Evolutionary conservation across 257 asterid species (phyloP).

Genomic region (Anisodus acutangulus): DNA sequence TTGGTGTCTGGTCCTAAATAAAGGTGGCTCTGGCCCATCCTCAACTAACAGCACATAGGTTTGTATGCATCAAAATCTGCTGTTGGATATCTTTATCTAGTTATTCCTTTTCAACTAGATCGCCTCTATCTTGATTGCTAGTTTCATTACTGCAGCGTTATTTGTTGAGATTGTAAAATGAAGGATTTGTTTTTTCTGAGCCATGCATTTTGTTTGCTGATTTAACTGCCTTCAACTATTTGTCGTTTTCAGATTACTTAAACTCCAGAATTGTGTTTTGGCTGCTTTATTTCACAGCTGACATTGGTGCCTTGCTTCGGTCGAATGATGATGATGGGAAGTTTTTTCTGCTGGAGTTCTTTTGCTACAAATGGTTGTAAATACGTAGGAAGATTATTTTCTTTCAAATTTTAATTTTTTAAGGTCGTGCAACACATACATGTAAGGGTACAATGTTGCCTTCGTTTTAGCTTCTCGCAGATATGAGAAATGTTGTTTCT

Average conservation of each 20-base stretch:
- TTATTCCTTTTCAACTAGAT: not conserved
- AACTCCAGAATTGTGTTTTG: not conserved
- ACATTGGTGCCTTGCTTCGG: conserved; percentile 22
- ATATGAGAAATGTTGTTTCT: not conserved
- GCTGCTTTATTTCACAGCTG: not conserved
- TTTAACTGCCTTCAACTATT: not conserved
- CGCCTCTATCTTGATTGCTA: not conserved
- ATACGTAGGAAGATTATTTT: conserved; percentile 20
- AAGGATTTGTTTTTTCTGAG: not conserved
- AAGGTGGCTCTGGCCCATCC: not conserved
- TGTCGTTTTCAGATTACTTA: not conserved
- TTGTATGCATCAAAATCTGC: conserved; percentile 1
- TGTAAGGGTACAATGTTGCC: not conserved
- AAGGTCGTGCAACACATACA: conserved; percentile 17
- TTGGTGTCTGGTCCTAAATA: conserved; percentile 25
- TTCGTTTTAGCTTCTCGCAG: not conserved
- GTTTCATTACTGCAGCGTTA: not conserved
- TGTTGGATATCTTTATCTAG: not conserved
- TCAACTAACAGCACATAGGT: conserved; percentile 16
- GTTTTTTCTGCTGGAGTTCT: not conserved
- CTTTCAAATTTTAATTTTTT: conserved; percentile 9
- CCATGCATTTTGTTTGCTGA: not conserved
- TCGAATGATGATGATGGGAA: not conserved
- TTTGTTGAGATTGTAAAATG: not conserved
- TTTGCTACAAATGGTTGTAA: conserved; percentile 22